A percentile compares a stretch with the other conserved stretches of the same genome.
These are phyloP conservation scores for Oidiodendron maius DNA, from an alignment of 495 filamentous ascomycete genomes.

Conservation along the genomic window DNA sequence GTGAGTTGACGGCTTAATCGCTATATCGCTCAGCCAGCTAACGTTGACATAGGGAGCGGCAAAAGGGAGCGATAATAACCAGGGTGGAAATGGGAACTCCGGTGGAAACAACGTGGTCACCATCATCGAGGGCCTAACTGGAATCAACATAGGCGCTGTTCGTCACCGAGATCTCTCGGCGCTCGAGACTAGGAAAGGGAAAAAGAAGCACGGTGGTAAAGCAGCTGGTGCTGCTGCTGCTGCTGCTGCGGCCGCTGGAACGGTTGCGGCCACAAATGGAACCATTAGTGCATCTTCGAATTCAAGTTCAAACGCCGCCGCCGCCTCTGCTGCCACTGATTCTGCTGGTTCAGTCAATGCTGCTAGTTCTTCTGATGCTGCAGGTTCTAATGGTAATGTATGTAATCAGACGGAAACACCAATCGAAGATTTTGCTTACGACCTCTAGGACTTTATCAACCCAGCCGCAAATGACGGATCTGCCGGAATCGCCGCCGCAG, in stretches of 20 bases:
- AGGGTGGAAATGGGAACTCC: not conserved
- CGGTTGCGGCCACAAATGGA: not conserved
- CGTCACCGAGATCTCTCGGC: constrained; percentile 7
- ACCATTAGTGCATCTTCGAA: not conserved
- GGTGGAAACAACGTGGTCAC: not conserved
- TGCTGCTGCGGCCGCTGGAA: not conserved
- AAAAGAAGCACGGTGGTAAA: constrained; percentile 12
- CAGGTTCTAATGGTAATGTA: not conserved
- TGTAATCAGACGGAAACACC: not conserved
- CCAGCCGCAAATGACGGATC: not conserved
- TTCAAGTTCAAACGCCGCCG: not conserved
- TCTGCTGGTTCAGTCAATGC: not conserved
- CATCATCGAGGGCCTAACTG: constrained; percentile 15
- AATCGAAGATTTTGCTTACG: not conserved
- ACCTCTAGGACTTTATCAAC: too few species aligned
- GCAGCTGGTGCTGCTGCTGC: not conserved
- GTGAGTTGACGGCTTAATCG: not conserved
- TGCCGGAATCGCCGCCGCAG: constrained; percentile 5
- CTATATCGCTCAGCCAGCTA: not conserved
- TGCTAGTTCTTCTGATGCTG: not conserved
- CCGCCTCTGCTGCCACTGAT: not conserved
- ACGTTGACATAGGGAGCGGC: not conserved
- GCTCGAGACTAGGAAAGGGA: constrained; percentile 15
- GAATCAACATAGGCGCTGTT: constrained; percentile 15
- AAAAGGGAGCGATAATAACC: not conserved